Conservation (phyloP, 306 rosid genomes). For the Ammopiptanthus mongolicus region DNA sequence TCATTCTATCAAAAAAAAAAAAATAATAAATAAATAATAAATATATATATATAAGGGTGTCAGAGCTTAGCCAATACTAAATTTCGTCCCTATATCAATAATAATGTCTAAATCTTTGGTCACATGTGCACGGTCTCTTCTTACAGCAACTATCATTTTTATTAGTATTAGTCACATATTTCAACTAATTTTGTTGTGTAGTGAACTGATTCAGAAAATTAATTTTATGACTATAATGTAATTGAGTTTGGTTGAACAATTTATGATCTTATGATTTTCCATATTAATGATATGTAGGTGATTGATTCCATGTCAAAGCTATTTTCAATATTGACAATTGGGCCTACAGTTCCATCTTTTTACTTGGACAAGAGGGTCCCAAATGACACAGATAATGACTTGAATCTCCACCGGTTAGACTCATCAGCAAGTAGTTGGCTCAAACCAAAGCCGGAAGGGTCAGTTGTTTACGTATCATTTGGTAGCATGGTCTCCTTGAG, state of each 20-base stretch:
- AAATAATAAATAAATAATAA: too few relatives aligned
- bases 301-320: conserved; percentile 52
- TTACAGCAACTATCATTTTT: background rate
- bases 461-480: conserved; percentile 50
- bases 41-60: too few relatives aligned
- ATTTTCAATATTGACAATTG: conserved; percentile 45
- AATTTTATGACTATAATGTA: background rate
- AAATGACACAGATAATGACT: conserved; percentile 42
- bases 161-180: background rate
- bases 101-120: too few relatives aligned
- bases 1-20: too few relatives aligned
- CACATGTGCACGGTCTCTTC: too few relatives aligned
- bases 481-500: conserved; percentile 48
- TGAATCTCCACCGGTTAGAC: conserved; percentile 33
- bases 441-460: conserved; percentile 31
- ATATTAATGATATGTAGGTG: conserved; percentile 27
- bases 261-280: background rate
- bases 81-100: too few relatives aligned
- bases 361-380: conserved; percentile 39
- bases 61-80: too few relatives aligned
- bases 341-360: conserved; percentile 52
- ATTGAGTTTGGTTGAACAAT: background rate
- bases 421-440: conserved; percentile 37
- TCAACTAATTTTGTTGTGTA: background rate
- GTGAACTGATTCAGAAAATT: background rate